Evolutionary conservation across 257 asterid genomes (phyloP), one percentile per base, ranked within the genome.

Genomic region (Ocimum tenuiflorum): DNA sequence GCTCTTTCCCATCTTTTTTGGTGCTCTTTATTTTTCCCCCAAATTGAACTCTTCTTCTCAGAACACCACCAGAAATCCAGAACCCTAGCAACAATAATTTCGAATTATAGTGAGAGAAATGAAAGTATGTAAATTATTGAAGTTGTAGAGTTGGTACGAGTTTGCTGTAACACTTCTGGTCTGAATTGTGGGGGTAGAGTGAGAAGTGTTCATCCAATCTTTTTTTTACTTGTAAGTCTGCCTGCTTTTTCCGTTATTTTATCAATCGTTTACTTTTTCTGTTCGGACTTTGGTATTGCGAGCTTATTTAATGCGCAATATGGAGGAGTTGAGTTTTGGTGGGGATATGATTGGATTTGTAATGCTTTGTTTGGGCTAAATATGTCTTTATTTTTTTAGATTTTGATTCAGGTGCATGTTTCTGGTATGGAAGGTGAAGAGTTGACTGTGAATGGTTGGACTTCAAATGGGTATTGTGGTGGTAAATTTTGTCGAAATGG

Each of bases 381-480:
- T 60, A 5, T 33, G 19, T 38, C 24, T 55, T 38, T 7, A 6
- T 61, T 15, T 62, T 12, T 10, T n/a, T 50, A n/a, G n/a, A n/a
- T 35, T 58, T 2, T 3, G 48, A 10, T 50, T 43, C 35, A 75
- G 81, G 72, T 52, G 8, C 36, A 14, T 71, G 10, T 74, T 67
- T 57, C n/a, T 72, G 76, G 50, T 67, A 81, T 81, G 94, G 89
- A 57, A 55, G 66, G 73, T 38, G 73, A 63, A 65, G 83, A 76
- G 67, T 69, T 62, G 50, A 33, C 65, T 63, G 53, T 24, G 75
- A 60, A 69, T 63, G 81, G 49, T 29, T 65, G 56, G 39, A 69
- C 10, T 56, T 67, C 53, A 18, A 64, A 75, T 19, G 77, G 84
- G 68, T 12, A 59, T 39, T 36, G 29, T 4, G 43, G 15, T 42